These are phyloP conservation scores for Phytomonas serpens DNA, from an alignment of 208 protist species.

Conservation along the genomic window DNA sequence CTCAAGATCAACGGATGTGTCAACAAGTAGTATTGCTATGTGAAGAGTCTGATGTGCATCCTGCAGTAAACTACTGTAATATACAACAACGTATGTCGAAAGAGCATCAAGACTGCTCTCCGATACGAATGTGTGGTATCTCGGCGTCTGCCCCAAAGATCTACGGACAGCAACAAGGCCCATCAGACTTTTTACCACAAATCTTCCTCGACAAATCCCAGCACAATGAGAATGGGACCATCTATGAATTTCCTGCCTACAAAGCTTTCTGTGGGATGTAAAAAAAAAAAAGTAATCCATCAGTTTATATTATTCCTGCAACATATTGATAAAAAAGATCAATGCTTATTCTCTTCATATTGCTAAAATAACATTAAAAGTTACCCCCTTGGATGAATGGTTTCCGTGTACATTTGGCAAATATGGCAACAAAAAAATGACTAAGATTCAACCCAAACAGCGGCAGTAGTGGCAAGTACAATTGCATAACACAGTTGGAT, in stretches of 20 bases:
- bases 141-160: conserved; percentile 57
- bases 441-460: neutral
- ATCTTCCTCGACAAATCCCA: conserved; percentile 57
- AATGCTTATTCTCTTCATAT: neutral
- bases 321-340: neutral
- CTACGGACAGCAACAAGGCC: conserved; percentile 73
- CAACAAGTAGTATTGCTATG: conserved; percentile 79
- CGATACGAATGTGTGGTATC: conserved; percentile 78
- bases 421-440: neutral
- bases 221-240: conserved; percentile 48
- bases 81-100: conserved; percentile 28
- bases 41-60: conserved; percentile 73
- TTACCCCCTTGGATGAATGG: neutral
- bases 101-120: conserved; percentile 23
- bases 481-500: neutral
- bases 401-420: neutral
- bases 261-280: conserved; percentile 21
- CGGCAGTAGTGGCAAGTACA: neutral
- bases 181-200: conserved; percentile 77
- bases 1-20: conserved; percentile 49
- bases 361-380: neutral
- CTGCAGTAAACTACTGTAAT: conserved; percentile 77
- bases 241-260: conserved; percentile 45
- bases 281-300: neutral
- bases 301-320: neutral